Evolutionary conservation across 768 basidiomycete genomes (phyloP).

Genomic region (Panaeolus cyanescens): DNA sequence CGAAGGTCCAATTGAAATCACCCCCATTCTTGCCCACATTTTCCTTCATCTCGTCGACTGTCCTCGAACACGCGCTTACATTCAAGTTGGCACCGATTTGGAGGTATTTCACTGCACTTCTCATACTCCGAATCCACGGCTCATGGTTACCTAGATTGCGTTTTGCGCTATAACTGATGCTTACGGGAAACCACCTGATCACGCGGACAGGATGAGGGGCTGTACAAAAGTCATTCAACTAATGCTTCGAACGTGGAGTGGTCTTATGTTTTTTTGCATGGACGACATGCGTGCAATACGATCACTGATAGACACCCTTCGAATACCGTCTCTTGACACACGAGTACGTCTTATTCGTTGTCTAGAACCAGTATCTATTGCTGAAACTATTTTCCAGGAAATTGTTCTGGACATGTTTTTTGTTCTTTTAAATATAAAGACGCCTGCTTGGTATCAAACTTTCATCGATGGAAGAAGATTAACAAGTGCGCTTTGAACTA

Average conservation of each 20-base stretch:
- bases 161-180: constrained; percentile 91
- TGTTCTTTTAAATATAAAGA: constrained; percentile 87
- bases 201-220: constrained; percentile 78
- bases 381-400: constrained; percentile 61
- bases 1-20: constrained; percentile 87
- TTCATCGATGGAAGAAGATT: constrained; percentile 88
- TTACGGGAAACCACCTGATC: constrained; percentile 79
- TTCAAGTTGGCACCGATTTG: constrained; percentile 83
- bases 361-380: background rate
- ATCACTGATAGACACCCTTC: constrained; percentile 81
- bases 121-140: background rate
- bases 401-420: constrained; percentile 94
- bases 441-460: constrained; percentile 90
- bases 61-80: constrained; percentile 76
- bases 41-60: constrained; percentile 86
- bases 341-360: constrained; percentile 53
- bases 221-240: constrained; percentile 77
- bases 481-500: constrained; percentile 56
- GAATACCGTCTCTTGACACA: constrained; percentile 85
- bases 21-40: constrained; percentile 73
- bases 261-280: constrained; percentile 93
- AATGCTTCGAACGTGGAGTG: constrained; percentile 92
- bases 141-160: constrained; percentile 57
- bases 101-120: constrained; percentile 60
- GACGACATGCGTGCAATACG: constrained; percentile 85